Percentiles rank a stretch among this genome's conserved stretches.
Evolutionary conservation across 164 flowering plant species (phyloP).

Genomic region (Stephania cephalantha): DNA sequence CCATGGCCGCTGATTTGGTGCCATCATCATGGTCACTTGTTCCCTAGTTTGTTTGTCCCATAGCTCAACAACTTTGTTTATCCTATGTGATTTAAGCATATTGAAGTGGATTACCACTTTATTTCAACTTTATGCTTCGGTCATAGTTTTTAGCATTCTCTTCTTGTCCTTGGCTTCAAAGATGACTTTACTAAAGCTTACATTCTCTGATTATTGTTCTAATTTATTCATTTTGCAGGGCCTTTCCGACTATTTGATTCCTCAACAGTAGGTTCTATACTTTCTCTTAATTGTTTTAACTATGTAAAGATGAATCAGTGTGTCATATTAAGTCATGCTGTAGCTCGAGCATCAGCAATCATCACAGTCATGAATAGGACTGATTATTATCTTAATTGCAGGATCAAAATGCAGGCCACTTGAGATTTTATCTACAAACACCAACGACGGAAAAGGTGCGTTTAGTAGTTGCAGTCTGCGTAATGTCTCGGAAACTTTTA

Average conservation of each 20-base stretch:
- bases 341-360: neutral
- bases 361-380: neutral
- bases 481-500: slow-evolving; percentile 12
- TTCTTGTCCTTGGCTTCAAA: slow-evolving; percentile 4
- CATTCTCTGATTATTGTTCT: slow-evolving; percentile 6
- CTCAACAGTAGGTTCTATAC: neutral
- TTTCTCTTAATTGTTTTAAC: neutral
- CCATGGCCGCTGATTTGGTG: too few species aligned
- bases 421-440: slow-evolving; percentile 11
- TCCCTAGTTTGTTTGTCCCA: neutral
- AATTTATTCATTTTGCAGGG: neutral
- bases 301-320: neutral
- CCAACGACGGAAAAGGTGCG: slow-evolving; percentile 1
- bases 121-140: neutral
- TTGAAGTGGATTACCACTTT: neutral
- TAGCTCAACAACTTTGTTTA: neutral
- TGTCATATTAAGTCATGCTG: slow-evolving; percentile 3
- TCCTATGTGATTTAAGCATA: neutral
- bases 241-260: slow-evolving; percentile 4
- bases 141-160: neutral
- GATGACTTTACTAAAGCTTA: slow-evolving; percentile 11
- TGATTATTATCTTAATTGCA: slow-evolving; percentile 2
- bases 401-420: slow-evolving; percentile 1
- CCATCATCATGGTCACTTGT: neutral
- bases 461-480: slow-evolving; percentile 4